A percentile compares a stretch with the other conserved stretches of the same genome.
Conservation (phyloP, 371 early-diverging fungal genomes). For the Circinella umbellata region DNA sequence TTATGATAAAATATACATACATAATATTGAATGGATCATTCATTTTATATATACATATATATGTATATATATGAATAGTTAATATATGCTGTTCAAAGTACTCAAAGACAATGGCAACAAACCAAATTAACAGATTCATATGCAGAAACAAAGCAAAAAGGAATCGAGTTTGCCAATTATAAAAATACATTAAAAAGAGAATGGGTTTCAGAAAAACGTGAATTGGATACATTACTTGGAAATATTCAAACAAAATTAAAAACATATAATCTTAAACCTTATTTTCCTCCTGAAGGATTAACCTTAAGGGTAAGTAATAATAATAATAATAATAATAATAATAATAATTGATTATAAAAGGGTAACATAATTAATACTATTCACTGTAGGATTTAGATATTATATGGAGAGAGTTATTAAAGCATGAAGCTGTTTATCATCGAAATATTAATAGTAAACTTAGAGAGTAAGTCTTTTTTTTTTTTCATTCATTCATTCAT, state of each 20-base stretch:
- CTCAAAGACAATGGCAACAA: slow-evolving; percentile 71
- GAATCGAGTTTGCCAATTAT: slow-evolving; percentile 78
- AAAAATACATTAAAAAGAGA: slow-evolving; percentile 81
- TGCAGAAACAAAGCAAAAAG: slow-evolving; percentile 75
- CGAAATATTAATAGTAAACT: slow-evolving; percentile 80
- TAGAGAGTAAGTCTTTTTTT: slow-evolving; percentile 67
- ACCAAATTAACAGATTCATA: slow-evolving; percentile 71
- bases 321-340: background rate
- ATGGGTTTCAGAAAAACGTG: slow-evolving; percentile 92
- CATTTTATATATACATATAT: no score
- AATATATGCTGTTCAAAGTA: slow-evolving; percentile 61
- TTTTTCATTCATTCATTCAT: no score
- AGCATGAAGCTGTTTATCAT: slow-evolving; percentile 79
- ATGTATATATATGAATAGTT: no score
- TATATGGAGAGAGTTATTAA: slow-evolving; percentile 74
- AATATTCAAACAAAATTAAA: slow-evolving; percentile 95
- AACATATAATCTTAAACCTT: slow-evolving; percentile 89
- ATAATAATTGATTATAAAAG: no score
- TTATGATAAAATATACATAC: background rate
- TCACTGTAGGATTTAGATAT: slow-evolving; percentile 85
- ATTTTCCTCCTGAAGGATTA: slow-evolving; percentile 81
- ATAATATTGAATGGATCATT: no score
- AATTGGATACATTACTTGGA: slow-evolving; percentile 85
- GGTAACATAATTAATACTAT: no score
- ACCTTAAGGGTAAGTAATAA: slow-evolving; percentile 25